These are phyloP conservation scores for Albatrellus sp. DNA, from an alignment of 1,284 basidiomycete species.

Conservation along the genomic window DNA sequence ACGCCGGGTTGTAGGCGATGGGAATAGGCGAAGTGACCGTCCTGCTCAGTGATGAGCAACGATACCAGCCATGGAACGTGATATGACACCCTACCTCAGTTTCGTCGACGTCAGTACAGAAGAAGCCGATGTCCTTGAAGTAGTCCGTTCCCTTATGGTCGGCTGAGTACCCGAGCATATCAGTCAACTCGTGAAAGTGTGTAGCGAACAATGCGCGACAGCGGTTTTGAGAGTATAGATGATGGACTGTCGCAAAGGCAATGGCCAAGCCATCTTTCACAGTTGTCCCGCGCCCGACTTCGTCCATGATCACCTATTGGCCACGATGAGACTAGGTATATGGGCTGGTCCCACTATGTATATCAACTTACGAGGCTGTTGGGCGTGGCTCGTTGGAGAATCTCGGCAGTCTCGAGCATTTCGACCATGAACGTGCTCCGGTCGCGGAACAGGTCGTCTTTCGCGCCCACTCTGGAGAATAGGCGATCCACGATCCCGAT, in stretches of 20 bases:
- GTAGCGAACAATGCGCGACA: conserved; percentile 91
- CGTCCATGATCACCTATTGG: conserved; percentile 89
- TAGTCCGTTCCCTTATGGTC: conserved; percentile 27
- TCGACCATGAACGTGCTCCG: conserved; percentile 92
- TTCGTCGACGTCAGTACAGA: conserved; percentile 81
- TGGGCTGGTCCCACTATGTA: background rate
- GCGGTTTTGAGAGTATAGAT: conserved; percentile 62
- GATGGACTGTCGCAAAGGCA: conserved; percentile 82
- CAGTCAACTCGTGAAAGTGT: conserved; percentile 89
- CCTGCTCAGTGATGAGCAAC: conserved; percentile 24
- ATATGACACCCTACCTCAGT: conserved; percentile 31
- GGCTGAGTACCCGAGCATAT: conserved; percentile 59
- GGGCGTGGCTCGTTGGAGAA: conserved; percentile 70
- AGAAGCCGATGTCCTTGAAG: conserved; percentile 66
- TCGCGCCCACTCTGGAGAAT: conserved; percentile 91
- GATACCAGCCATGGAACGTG: conserved; percentile 2
- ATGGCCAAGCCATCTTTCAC: conserved; percentile 87
- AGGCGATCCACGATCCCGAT: conserved; percentile 86
- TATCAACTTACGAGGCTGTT: conserved; percentile 55
- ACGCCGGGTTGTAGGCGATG: conserved; percentile 76
- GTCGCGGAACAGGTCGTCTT: conserved; percentile 90
- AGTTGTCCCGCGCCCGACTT: conserved; percentile 92
- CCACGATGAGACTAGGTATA: conserved; percentile 1
- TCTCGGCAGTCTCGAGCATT: conserved; percentile 79
- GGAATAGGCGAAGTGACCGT: conserved; percentile 71